Base-by-base conservation (phyloP, 2,329 filamentous ascomycete genomes). In the Verticillium nubilum region DNA sequence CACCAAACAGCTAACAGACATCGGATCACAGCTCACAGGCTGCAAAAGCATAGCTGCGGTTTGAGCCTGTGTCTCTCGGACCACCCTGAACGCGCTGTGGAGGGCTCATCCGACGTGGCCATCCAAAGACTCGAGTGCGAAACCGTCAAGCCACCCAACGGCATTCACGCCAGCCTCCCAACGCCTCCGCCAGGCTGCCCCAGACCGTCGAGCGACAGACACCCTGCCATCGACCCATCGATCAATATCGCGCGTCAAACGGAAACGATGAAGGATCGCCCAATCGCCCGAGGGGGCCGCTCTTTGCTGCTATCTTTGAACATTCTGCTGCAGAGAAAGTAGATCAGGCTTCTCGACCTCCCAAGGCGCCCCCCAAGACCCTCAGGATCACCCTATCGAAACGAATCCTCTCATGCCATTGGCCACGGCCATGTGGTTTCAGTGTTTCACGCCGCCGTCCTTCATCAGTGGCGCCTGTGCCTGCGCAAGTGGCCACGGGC, bases 371-470 rank as follows among this genome's bases (percentile, higher is more conserved):
- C 17, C 42, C 42, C 42, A 47, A 47, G 42, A 12, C 42, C 42
- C 42, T 13, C 42, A 47, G 42, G 19, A 47, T 25, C 42, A 47
- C 42, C 42, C 9, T 47, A 23, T 25, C n/a, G 42, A 47, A 47
- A 47, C 42, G 42, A 25, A 47, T 47, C n/a, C 42, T 19, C 12
- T 47, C n/a, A 23, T 47, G n/a, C 35, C 59, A 57, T 56, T 54
- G 60, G 37, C 28, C 33, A 42, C 50, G 53, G 33, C 54, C 62
- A 58, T 64, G 62, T 52, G 52, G 59, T 63, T 63, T 63, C 61
- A 60, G 61, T 56, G 62, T 64, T 64, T 64, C 62, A 61, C 23
- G 54, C 59, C 58, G 59, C 61, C 61, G 58, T 61, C 57, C 42
- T 47, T 47, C 42, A 47, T 12, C 61, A 52, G 58, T 64, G 62